Base-by-base conservation (phyloP, 2,329 filamentous ascomycete species). In the Tolypocladium pustulatum region DNA sequence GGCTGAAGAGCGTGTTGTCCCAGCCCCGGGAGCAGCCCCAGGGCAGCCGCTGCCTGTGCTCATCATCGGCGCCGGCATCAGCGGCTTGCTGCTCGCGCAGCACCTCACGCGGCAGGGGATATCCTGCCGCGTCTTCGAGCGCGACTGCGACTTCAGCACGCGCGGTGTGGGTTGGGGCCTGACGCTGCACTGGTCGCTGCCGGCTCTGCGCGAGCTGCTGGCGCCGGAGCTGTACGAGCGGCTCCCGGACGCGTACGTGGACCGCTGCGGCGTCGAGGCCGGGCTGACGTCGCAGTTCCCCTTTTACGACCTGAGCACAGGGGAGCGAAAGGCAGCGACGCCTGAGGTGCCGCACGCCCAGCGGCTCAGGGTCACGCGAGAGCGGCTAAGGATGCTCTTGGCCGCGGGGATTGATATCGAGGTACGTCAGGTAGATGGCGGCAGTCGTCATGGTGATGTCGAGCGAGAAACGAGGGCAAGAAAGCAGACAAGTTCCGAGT, bases 141-240 rank as follows among this genome's bases (percentile, higher is more conserved):
- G 80, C n/a, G 77, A 81, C 62, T 59, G 65, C 6, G 74, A 78
- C 46, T 72, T 80, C 49, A 72, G 69, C 59, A 74, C 74, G 34
- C 79, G 77, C 37, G 79, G 71, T 25, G 72, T 76, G 4, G 83
- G 84, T 61, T 87, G 84, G 85, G 85, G 83, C 3, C 72, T 87
- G 59, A 86, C 83, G 0, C 72, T 87, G 59, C 82, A 86, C 66
- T 87, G 83, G 83, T 81, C 80, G 5, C 74, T 86, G 12, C 74
- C 78, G 0, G 75, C 74, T 1, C 71, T 87, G 46, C 73, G 78
- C 52, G 66, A 73, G 9, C 72, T 86, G 27, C 71, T 87, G 34
- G 79, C 82, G 0, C 66, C 73, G 0, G 69, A 77, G 15, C 68
- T 84, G 8, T 58, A 76, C 4, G 65, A 66, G 2, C 73, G 75